A percentile compares a stretch with the other conserved stretches of the same genome.
Conservation (phyloP, 2,329 filamentous ascomycete genomes). For the Sporothrix humicola region DNA sequence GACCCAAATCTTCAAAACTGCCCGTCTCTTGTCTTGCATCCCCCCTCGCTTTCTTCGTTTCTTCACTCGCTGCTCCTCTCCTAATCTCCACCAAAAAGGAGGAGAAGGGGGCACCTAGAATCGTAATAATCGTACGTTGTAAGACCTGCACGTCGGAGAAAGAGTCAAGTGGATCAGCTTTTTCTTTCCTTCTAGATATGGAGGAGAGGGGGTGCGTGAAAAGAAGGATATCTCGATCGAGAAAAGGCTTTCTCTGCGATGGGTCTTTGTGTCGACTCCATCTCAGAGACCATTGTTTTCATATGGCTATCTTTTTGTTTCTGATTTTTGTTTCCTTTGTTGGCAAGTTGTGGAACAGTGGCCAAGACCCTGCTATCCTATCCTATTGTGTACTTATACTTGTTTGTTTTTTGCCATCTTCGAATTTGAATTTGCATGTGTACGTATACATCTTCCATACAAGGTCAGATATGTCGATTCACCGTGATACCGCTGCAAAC, state of each 20-base stretch:
- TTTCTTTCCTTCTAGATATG: not conserved
- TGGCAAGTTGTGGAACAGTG: not conserved
- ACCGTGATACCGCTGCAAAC: slow-evolving; percentile 1
- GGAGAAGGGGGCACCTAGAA: not conserved
- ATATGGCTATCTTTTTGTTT: not conserved
- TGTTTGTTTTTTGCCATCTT: slow-evolving; percentile 9
- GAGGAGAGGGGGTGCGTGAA: not conserved
- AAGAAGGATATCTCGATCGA: not conserved
- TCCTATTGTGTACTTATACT: not conserved
- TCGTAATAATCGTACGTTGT: not conserved
- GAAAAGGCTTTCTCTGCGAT: not conserved
- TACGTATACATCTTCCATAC: too few relatives aligned
- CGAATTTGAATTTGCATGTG: not conserved
- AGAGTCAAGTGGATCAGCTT: slow-evolving; percentile 2
- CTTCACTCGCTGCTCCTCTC: not conserved
- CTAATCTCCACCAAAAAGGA: not conserved
- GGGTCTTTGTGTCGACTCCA: not conserved
- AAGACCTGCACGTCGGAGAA: slow-evolving; percentile 14
- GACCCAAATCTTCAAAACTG: too few relatives aligned
- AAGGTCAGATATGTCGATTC: not conserved
- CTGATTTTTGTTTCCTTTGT: not conserved
- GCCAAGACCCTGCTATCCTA: not conserved
- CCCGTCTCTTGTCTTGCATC: not conserved
- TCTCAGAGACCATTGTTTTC: not conserved
- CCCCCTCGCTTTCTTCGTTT: not conserved